Base-by-base conservation (phyloP, 768 basidiomycete species). In the Hericium rajendrae region DNA sequence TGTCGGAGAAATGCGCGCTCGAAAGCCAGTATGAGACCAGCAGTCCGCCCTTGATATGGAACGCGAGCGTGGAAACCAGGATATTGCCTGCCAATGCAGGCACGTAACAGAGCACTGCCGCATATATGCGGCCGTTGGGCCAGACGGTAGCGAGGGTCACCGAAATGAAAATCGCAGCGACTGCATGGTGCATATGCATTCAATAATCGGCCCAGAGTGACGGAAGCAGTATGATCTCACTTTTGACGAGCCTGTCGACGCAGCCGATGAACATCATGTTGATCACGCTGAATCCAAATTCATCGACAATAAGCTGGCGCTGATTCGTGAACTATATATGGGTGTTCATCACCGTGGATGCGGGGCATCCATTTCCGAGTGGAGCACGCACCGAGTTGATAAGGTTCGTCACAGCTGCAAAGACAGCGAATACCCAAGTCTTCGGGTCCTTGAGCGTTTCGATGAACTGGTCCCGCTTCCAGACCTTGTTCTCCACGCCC, bases 401-500 rank as follows among this genome's bases (percentile, higher is more conserved):
- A 40, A 87, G 74, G 63, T 85, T 84, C 16, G 78, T 76, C 48
- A 83, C 68, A 54, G 79, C 85, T 46, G 83, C 78, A 60, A 86
- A 83, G 59, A 81, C 68, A 20, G 81, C 82, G 70, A 88, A 80
- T 46, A 88, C 70, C 84, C 85, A 91, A 6, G 85, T 82, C 67
- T 85, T 89, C 48, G 83, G 84, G 70, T 91, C 88, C 60, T 66
- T 71, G 46, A 89, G 68, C 8, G 85, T 77, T 68, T 89, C 86
- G 28, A 84, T 72, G 69, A 48, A 88, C 87, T 91, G 88, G 41
- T 86, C 80, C 49, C 68, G 72, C 70, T 91, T 91, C 81, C 84
- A 90, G 48, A 73, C 74, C 67, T 91, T 91, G 70, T 88, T 90
- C 70, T 90, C 89, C 22, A 88, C 75, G 56, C 88, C 88, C n/a